Base-by-base conservation (phyloP, 352 stramenopile species). In the Globisporangium sylvaticum region DNA sequence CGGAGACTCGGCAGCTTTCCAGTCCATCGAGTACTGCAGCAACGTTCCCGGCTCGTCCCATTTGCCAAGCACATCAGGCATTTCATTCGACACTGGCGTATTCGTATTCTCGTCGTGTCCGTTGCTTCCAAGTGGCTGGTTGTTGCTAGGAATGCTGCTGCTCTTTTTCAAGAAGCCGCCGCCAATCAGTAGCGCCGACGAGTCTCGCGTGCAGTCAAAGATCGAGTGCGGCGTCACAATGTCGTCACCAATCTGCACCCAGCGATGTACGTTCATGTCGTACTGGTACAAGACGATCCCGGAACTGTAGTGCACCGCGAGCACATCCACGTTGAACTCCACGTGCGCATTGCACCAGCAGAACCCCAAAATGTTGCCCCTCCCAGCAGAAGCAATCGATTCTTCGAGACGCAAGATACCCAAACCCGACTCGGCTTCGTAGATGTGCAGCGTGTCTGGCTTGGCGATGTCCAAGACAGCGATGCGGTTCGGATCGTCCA, bases 201-300 rank as follows among this genome's bases (percentile, higher is more conserved):
- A 89, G 64, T 95, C 87, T 52, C 85, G 77, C 14, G 85, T 91
- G 60, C 87, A 95, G 67, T 95, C 87, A 48, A 95, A 92, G 15
- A 92, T 72, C 50, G 81, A 71, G 2, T 87, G 68, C 6, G 71
- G 65, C 1, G 72, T 91, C 25, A 74, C 56, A 24, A 92, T 83
- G 24, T 87, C 83, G 59, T 88, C 78, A 10, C 84, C 83, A 18
- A 94, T 73, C 56, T 90, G 78, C 3, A 68, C 54, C 83, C 83
- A 95, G 12, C 67, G 64, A 64, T 89, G 81, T 9, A 63, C 27
- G 32, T 76, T 79, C 65, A 83, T 88, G 58, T 91, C 83, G 62
- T 93, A 94, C 69, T 91, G 82, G 64, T 93, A 94, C 58, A 95
- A 84, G 32, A 92, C 84, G 12, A 88, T 83, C 12, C 71, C 74